Evolutionary conservation across 495 filamentous ascomycete genomes (phyloP), one percentile per base, ranked within the genome.

Genomic region (Penicillium nucicola): DNA sequence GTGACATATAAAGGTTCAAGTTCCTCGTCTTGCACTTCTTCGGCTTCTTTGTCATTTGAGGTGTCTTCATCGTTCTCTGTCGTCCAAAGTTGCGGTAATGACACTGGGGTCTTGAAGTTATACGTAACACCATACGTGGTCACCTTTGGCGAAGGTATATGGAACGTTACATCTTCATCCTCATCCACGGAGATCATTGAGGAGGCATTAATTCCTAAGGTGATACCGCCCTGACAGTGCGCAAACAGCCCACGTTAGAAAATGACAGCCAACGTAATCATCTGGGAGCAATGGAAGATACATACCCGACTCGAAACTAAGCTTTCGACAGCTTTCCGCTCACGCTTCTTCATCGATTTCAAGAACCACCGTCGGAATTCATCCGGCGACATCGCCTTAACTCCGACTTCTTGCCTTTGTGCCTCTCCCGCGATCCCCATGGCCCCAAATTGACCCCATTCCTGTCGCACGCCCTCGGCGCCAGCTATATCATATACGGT

Each of bases 401-500:
- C 65, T 14, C 77, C 77, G 1, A 80, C 48, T 31, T 71, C 45
- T 48, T 62, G 54, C 13, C 36, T 53, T 45, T 66, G 50, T 22
- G 54, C 66, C 44, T 66, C 66, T 20, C 65, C 65, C 8, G 52
- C 54, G 17, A 17, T 20, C n/a, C 66, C 70, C 72, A 75, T 71
- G 13, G 48, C 38, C 19, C 72, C 72, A 2, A 28, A 33, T n/a
- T 17, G 33, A 12, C 61, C 55, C 72, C 72, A 78, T 62, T 79
- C 70, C 30, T 57, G 60, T 36, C 66, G 51, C 5, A 81, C 68
- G 9, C 72, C 79, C 44, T 76, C 73, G 5, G 57, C 57, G 4
- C 78, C 77, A 7, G 73, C 44, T 12, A 69, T 40, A 69, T 85
- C 81, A 61, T 84, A 85, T 2, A 81, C 77, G 7, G 66, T 57